Percentiles rank a stretch among this genome's conserved stretches.
Conservation (phyloP, 2,329 filamentous ascomycete species). For the Colletotrichum chrysophilum region DNA sequence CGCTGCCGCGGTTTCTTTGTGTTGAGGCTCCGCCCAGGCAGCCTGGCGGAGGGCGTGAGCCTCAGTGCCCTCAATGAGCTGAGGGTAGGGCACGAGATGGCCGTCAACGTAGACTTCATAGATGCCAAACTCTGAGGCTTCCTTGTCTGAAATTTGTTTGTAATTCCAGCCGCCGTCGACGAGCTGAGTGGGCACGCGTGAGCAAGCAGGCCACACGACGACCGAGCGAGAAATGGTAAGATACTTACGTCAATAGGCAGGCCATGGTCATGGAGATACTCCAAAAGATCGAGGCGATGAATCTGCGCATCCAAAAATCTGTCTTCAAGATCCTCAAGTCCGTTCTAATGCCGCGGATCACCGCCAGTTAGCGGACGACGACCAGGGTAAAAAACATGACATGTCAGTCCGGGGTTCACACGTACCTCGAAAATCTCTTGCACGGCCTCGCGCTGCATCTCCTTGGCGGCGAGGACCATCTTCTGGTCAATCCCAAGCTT, state of each 20-base stretch:
- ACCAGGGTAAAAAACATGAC: conserved; percentile 21
- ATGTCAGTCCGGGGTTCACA: conserved; percentile 21
- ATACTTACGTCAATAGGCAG: conserved; percentile 56
- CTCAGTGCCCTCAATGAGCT: conserved; percentile 46
- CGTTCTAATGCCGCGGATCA: conserved; percentile 35
- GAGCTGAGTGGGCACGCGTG: conserved; percentile 33
- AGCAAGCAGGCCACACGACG: conserved; percentile 20
- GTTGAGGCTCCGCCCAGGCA: conserved; percentile 17
- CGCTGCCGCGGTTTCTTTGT: neutral
- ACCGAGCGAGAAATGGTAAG: neutral
- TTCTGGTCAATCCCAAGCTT: conserved; percentile 29
- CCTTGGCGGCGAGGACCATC: conserved; percentile 39
- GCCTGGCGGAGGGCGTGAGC: conserved; percentile 18
- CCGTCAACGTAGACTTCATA: conserved; percentile 47
- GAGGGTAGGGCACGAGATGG: conserved; percentile 49
- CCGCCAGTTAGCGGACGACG: conserved; percentile 8
- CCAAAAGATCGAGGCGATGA: conserved; percentile 49
- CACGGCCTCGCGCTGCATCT: conserved; percentile 40
- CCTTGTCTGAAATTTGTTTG: conserved; percentile 48
- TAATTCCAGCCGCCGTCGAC: conserved; percentile 50
- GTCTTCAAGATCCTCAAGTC: conserved; percentile 41
- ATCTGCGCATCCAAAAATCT: conserved; percentile 51
- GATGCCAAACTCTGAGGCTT: conserved; percentile 48
- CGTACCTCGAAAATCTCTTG: conserved; percentile 44
- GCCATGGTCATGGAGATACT: conserved; percentile 45